phyloP scores from a whole-genome alignment of 2,329 filamentous ascomycete genomes.

The Sarocladium strictum region DNA sequence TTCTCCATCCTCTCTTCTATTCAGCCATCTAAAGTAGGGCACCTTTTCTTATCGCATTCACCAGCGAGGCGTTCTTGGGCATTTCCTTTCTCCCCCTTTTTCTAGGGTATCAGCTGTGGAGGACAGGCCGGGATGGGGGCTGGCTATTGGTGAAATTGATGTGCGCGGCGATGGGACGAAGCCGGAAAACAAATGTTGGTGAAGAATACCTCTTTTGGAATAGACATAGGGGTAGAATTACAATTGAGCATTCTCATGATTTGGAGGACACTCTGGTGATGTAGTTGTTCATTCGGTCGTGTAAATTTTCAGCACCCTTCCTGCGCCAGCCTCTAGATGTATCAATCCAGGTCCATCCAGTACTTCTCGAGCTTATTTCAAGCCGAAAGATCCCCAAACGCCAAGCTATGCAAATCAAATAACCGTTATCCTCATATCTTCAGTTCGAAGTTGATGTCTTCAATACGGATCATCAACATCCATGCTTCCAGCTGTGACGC shows the following conservation, averaged over 20 bases:
- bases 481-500: constrained; percentile 32
- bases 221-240: not conserved
- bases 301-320: not conserved
- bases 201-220: not conserved
- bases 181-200: not conserved
- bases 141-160: not conserved
- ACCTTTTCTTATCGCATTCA: constrained; percentile 14
- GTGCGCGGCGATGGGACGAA: not conserved
- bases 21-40: not conserved
- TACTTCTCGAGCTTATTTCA: constrained; percentile 7
- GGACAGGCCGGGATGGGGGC: not conserved
- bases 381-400: constrained; percentile 6
- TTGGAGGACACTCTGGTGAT: too few species aligned
- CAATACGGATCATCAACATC: constrained; percentile 43
- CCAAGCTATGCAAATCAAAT: constrained; percentile 4
- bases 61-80: constrained; percentile 21
- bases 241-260: not conserved
- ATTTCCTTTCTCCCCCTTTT: constrained; percentile 12
- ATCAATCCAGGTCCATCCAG: not conserved
- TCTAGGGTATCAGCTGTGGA: not conserved
- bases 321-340: not conserved
- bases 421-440: not conserved
- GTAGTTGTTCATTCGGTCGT: not conserved
- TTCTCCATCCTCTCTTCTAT: constrained; percentile 11
- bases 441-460: too few species aligned